A percentile compares a stretch with the other conserved stretches of the same genome.
These are phyloP conservation scores for Rhododendron henanense DNA, from an alignment of 148 eudicot genomes.

Conservation along the genomic window DNA sequence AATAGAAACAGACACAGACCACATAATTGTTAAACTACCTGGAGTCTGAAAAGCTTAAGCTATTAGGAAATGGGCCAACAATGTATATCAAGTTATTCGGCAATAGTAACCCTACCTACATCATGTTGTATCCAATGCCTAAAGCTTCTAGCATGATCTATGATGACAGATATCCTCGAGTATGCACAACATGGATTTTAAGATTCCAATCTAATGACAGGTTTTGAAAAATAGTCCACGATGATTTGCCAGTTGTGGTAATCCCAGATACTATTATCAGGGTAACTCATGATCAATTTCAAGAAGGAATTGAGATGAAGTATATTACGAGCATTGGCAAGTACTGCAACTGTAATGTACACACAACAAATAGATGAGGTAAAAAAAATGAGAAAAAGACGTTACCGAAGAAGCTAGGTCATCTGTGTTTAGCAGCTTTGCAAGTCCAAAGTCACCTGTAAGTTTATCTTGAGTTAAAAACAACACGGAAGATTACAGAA, in stretches of 20 bases:
- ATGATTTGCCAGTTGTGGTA: neutral
- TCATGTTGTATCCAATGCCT: neutral
- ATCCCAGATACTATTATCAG: neutral
- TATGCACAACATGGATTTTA: neutral
- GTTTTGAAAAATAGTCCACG: neutral
- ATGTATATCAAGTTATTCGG: too few relatives aligned
- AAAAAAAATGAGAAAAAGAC: neutral
- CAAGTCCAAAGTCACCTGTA: conserved; percentile 91
- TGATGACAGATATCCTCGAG: neutral
- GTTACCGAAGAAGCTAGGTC: conserved; percentile 68
- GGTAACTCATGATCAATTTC: neutral
- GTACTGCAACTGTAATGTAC: neutral
- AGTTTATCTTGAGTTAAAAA: conserved; percentile 7
- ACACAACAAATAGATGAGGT: neutral
- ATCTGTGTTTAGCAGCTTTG: conserved; percentile 59
- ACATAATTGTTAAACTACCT: too few relatives aligned
- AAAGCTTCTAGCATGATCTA: neutral
- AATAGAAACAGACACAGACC: too few relatives aligned
- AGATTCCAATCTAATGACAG: neutral
- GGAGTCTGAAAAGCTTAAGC: too few relatives aligned
- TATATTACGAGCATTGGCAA: neutral
- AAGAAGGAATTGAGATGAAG: neutral
- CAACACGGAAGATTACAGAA: neutral
- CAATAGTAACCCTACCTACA: neutral
- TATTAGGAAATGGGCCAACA: too few relatives aligned